Evolutionary conservation across 2,329 filamentous ascomycete species (phyloP), one percentile per base, ranked within the genome.

Genomic region (Xylariales sp.): DNA sequence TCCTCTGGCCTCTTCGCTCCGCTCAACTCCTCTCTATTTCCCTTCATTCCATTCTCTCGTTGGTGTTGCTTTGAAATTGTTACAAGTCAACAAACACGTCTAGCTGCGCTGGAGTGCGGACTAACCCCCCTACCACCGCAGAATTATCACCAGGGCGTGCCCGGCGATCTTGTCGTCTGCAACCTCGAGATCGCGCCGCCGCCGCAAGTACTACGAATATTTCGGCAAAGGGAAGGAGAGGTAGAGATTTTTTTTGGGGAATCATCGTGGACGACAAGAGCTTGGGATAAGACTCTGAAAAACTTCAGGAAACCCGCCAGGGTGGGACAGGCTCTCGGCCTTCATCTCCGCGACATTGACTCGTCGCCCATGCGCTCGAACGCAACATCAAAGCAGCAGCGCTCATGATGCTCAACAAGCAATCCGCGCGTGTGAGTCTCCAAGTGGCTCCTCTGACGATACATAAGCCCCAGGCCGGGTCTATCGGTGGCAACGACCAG

Each of bases 371-470:
- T n/a, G n/a, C n/a, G n/a, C n/a, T n/a, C n/a, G n/a, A n/a, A n/a
- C n/a, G n/a, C n/a, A n/a, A 18, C 17, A 12, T 31, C 16, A 16
- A 31, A 18, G 43, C 42, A 53, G 48, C 61, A 62, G 62, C 65
- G 62, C 65, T 58, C 60, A 67, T 63, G 52, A 70, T 67, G 66
- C 64, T 67, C 60, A 65, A 61, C 48, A 61, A 67, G 49, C 61
- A 69, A 50, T 55, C 66, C 40, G 62, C 67, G 60, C 70, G 75
- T 61, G 67, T 74, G 56, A 81, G 75, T 66, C 67, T 78, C 37
- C 72, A 77, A 56, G 75, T 81, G 62, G 77, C 78, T 54, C 77
- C 78, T 41, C 63, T 82, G 42, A 54, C 69, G 35, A 70, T 80
- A 43, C 60, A 70, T 33, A 78, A 75, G 54, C 48, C 57, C 44